These are phyloP conservation scores for Cyphellophora attinorum DNA, from an alignment of 2,329 filamentous ascomycete species.

Conservation along the genomic window DNA sequence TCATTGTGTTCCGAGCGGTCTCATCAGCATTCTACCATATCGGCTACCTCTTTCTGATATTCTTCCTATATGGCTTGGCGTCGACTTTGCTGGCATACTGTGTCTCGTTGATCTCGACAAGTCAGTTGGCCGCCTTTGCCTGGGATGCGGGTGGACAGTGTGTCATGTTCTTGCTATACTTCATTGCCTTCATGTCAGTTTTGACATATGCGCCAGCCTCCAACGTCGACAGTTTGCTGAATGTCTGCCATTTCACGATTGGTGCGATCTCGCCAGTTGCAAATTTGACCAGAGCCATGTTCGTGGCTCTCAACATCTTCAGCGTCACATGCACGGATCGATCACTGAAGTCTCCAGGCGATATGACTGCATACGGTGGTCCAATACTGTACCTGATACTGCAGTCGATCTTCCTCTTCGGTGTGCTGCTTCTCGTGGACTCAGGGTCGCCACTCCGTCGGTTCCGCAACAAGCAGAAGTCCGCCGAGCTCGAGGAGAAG, in stretches of 20 bases:
- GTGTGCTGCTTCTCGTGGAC: conserved; percentile 69
- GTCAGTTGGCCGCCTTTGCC: conserved; percentile 75
- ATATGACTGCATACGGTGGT: conserved; percentile 66
- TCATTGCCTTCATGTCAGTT: conserved; percentile 62
- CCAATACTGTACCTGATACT: conserved; percentile 74
- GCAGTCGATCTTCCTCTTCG: conserved; percentile 63
- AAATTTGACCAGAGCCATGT: conserved; percentile 63
- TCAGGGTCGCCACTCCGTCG: conserved; percentile 57
- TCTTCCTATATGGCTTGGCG: conserved; percentile 71
- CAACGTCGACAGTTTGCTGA: conserved; percentile 56
- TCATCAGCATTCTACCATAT: conserved; percentile 63
- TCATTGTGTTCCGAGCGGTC: conserved; percentile 58
- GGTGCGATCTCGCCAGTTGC: conserved; percentile 67
- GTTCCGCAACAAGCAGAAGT: conserved; percentile 35
- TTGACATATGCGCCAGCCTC: conserved; percentile 65
- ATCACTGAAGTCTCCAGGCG: conserved; percentile 55
- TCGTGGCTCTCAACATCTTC: conserved; percentile 74
- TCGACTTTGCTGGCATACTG: conserved; percentile 70
- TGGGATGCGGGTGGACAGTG: conserved; percentile 71
- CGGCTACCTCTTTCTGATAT: conserved; percentile 71
- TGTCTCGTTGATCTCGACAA: conserved; percentile 68
- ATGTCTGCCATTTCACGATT: conserved; percentile 66
- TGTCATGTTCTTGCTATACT: conserved; percentile 59
- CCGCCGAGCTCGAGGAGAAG: conserved; percentile 29
- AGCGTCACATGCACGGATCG: conserved; percentile 62